These are phyloP conservation scores for Trichosporon coremiiforme DNA, from an alignment of 1,284 basidiomycete species.

Conservation along the genomic window DNA sequence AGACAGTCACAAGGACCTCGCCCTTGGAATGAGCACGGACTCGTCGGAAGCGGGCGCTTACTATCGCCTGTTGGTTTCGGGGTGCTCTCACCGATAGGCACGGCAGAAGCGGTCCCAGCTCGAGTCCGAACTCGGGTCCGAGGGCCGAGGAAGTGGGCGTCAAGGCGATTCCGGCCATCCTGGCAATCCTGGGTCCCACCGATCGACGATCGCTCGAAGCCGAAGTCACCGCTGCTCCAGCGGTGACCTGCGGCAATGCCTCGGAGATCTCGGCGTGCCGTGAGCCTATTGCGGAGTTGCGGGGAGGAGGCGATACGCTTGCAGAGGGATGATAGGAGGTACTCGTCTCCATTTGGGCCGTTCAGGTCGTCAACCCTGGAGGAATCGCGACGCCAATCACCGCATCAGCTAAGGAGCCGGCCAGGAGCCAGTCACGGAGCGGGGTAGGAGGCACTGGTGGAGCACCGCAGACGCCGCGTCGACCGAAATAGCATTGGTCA, in stretches of 20 bases:
- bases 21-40: too few relatives aligned
- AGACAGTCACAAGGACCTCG: too few relatives aligned
- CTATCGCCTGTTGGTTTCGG: too few relatives aligned
- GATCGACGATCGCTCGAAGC: neutral
- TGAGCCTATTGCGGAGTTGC: neutral
- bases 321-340: neutral
- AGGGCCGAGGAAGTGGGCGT: too few relatives aligned
- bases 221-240: neutral
- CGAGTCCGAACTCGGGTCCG: too few relatives aligned
- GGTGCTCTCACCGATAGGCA: too few relatives aligned
- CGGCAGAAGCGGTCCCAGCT: too few relatives aligned
- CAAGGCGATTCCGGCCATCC: too few relatives aligned
- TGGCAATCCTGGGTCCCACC: too few relatives aligned
- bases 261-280: neutral
- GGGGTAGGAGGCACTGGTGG: neutral
- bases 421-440: neutral
- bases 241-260: neutral
- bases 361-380: neutral
- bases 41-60: too few relatives aligned
- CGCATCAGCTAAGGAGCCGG: too few relatives aligned
- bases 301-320: neutral
- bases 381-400: neutral
- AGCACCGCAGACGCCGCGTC: neutral
- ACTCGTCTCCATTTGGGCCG: neutral
- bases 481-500: neutral